These are phyloP conservation scores for Orbilia blumenaviensis DNA, from an alignment of 2,329 filamentous ascomycete species.

Conservation along the genomic window DNA sequence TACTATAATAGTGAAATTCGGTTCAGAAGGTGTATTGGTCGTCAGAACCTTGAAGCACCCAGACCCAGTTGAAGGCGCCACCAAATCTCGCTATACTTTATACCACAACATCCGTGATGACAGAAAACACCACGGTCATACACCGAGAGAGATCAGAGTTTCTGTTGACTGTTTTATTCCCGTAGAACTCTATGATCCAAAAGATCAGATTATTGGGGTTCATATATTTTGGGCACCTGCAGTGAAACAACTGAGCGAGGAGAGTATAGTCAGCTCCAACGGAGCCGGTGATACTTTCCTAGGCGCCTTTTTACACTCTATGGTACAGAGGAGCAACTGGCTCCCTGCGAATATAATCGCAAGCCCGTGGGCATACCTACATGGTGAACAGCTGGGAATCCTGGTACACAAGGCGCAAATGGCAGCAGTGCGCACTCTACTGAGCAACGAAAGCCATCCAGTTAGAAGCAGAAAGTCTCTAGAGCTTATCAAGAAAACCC, in stretches of 20 bases:
- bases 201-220: not conserved
- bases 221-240: slow-evolving; percentile 21
- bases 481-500: not conserved
- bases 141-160: not conserved
- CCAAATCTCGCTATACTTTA: not conserved
- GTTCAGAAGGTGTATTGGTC: slow-evolving; percentile 21
- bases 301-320: slow-evolving; percentile 27
- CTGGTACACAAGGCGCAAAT: slow-evolving; percentile 6
- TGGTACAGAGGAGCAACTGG: not conserved
- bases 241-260: not conserved
- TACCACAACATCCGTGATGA: not conserved
- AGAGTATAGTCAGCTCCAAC: slow-evolving; percentile 16
- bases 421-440: not conserved
- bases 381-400: not conserved
- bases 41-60: slow-evolving; percentile 19
- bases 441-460: slow-evolving; percentile 14
- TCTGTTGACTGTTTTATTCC: not conserved
- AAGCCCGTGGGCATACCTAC: slow-evolving; percentile 14
- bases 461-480: not conserved
- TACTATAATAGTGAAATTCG: slow-evolving; percentile 33
- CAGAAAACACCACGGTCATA: not conserved
- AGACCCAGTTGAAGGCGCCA: not conserved
- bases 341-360: not conserved
- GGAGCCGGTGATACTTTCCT: slow-evolving; percentile 46
- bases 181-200: not conserved